Percentiles rank a stretch among this genome's conserved stretches.
phyloP scores from a whole-genome alignment of 2,329 filamentous ascomycete species.

The Penicillium sp. region DNA sequence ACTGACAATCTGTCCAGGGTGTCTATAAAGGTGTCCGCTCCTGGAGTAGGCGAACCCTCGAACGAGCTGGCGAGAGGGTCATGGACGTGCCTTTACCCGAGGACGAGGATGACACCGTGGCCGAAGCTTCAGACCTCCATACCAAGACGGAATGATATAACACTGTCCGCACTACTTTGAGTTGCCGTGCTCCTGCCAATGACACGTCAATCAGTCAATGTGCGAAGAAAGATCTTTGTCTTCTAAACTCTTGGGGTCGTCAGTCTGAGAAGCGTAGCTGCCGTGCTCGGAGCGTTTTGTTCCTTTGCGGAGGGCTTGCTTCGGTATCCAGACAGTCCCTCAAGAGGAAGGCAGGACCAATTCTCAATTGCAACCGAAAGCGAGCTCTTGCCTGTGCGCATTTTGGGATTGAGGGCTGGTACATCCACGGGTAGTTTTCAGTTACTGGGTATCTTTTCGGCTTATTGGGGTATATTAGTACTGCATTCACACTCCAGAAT shows the following conservation, averaged over 20 bases:
- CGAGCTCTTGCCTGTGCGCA: constrained; percentile 12
- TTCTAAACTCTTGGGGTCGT: constrained; percentile 33
- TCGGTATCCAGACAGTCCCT: constrained; percentile 24
- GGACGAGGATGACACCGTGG: constrained; percentile 55
- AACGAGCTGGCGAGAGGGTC: constrained; percentile 74
- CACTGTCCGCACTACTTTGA: constrained; percentile 80
- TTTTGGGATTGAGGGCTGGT: constrained; percentile 32
- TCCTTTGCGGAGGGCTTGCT: constrained; percentile 23
- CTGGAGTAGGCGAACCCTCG: constrained; percentile 69
- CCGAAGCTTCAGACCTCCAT: constrained; percentile 1
- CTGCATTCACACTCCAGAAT: too few species aligned
- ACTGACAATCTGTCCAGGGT: constrained; percentile 48
- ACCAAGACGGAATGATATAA: constrained; percentile 27
- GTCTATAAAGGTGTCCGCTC: constrained; percentile 78
- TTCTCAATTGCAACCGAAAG: constrained; percentile 23
- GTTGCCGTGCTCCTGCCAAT: constrained; percentile 83
- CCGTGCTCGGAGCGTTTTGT: constrained; percentile 34
- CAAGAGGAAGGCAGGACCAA: constrained; percentile 33
- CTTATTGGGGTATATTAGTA: too few species aligned
- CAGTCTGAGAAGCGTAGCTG: constrained; percentile 26
- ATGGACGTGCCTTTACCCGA: constrained; percentile 64
- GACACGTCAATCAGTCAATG: constrained; percentile 94
- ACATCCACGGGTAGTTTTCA: too few species aligned
- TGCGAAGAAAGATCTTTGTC: constrained; percentile 69
- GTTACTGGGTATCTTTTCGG: too few species aligned